Conservation (phyloP, 2,329 filamentous ascomycete species). For the Colletotrichum tanaceti region DNA sequence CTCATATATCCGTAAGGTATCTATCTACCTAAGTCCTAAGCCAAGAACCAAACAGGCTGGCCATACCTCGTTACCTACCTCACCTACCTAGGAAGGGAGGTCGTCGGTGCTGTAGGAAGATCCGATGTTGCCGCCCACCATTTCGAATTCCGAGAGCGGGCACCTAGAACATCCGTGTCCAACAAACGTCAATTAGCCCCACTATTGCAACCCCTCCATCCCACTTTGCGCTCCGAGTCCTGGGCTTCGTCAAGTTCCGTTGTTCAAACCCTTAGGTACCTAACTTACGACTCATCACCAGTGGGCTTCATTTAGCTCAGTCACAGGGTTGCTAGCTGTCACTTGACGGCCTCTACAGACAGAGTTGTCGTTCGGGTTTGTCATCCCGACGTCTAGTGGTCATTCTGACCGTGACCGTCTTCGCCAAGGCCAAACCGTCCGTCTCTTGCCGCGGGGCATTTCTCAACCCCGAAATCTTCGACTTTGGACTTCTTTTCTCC, state of each 20-base stretch:
- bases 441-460: conserved; percentile 14
- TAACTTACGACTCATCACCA: conserved; percentile 30
- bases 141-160: conserved; percentile 35
- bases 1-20: conserved; percentile 11
- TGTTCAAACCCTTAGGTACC: conserved; percentile 27
- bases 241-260: conserved; percentile 14
- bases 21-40: background rate
- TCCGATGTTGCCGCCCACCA: conserved; percentile 29
- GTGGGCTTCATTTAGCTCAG: background rate
- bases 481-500: background rate
- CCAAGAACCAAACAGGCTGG: conserved; percentile 15
- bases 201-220: conserved; percentile 36
- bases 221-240: conserved; percentile 21
- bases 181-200: conserved; percentile 37
- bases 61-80: background rate
- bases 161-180: conserved; percentile 20
- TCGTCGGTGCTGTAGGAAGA: conserved; percentile 13
- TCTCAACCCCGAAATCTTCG: conserved; percentile 11
- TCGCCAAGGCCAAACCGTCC: conserved; percentile 11
- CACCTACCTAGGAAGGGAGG: too few relatives aligned
- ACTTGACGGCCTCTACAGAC: background rate
- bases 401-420: background rate
- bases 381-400: conserved; percentile 8
- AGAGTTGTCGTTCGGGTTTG: background rate
- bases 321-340: background rate